Conservation (phyloP, 495 filamentous ascomycete genomes). For the Lophiostoma macrostomum region DNA sequence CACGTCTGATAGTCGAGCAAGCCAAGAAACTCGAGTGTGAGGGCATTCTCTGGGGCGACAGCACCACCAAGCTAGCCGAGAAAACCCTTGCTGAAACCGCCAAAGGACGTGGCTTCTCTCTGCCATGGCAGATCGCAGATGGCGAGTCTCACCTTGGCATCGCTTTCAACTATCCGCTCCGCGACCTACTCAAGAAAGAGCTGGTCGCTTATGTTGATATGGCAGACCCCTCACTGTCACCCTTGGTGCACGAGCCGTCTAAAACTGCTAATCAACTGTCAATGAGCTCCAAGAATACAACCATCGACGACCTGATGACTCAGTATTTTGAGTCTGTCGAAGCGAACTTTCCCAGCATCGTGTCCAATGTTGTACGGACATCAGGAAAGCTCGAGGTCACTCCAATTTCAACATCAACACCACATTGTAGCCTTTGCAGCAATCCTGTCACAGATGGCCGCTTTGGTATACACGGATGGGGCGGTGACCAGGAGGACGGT, state of each 20-base stretch:
- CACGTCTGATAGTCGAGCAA: slow-evolving; percentile 62
- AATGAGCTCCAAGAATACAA: slow-evolving; percentile 54
- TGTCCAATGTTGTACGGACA: slow-evolving; percentile 90
- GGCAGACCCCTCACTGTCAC: slow-evolving; percentile 49
- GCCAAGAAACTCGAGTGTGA: slow-evolving; percentile 60
- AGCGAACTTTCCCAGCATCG: slow-evolving; percentile 82
- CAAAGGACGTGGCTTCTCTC: slow-evolving; percentile 78
- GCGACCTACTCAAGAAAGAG: slow-evolving; percentile 80
- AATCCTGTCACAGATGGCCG: slow-evolving; percentile 31
- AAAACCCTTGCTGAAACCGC: slow-evolving; percentile 82
- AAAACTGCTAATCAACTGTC: slow-evolving; percentile 1
- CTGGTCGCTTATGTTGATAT: slow-evolving; percentile 60
- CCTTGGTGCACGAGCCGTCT: slow-evolving; percentile 34
- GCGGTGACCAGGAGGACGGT: slow-evolving; percentile 35
- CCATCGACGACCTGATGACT: slow-evolving; percentile 85
- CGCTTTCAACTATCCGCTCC: slow-evolving; percentile 66
- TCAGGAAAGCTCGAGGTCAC: slow-evolving; percentile 63
- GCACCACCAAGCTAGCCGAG: slow-evolving; percentile 81
- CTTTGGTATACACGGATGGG: slow-evolving; percentile 37
- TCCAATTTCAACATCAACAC: neutral
- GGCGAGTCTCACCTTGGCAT: slow-evolving; percentile 60
- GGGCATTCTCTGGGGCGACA: slow-evolving; percentile 76
- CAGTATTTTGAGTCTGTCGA: slow-evolving; percentile 88
- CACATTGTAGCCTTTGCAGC: slow-evolving; percentile 31
- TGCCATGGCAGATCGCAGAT: slow-evolving; percentile 80